Evolutionary conservation across 768 basidiomycete genomes (phyloP), one percentile per base, ranked within the genome.

Genomic region (Exidia glandulosa): DNA sequence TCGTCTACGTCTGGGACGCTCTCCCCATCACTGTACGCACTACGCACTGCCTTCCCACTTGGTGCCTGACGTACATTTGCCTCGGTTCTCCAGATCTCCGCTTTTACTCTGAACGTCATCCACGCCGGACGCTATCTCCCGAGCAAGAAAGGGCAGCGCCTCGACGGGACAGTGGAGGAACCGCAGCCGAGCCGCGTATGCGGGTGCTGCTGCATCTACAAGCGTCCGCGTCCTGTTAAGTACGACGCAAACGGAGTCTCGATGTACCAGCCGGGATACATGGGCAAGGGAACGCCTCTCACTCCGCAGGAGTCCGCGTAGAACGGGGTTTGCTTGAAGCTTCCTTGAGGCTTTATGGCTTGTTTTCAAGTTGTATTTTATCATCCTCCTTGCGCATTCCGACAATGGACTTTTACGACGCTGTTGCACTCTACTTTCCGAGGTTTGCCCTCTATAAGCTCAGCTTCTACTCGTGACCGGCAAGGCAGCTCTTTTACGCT

Each of bases 1-100:
- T 50, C 3, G 32, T 59, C 32, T 59, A 59, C 23, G 59, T 59
- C 50, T 50, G 55, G 23, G 59, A 59, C 31, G 47, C 59, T 5
- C 10, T 56, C 10, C 59, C 59, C 27, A 45, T 59, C 50, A 47
- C 52, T 25, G 58, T 59, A 30, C 12, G 58, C 30, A 12, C 41
- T 37, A 10, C 56, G 13, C 9, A 16, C 25, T 57, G 19, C 25
- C 16, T 31, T 32, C 29, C n/a, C 6, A 29, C 27, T 16, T 12
- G 25, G 14, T 47, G 37, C 32, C 36, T 34, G 7, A 13, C 27
- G 19, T 19, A 31, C 16, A 29, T 23, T 58, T 19, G 33, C 33
- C 34, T 27, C 50, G 27, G 10, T 33, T 32, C 10, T 34, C 14
- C 32, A 54, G 50, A 12, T 54, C 4, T 6, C 50, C 4, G 25